Base-by-base conservation (phyloP, 306 rosid genomes). In the Corylus heterophylla region DNA sequence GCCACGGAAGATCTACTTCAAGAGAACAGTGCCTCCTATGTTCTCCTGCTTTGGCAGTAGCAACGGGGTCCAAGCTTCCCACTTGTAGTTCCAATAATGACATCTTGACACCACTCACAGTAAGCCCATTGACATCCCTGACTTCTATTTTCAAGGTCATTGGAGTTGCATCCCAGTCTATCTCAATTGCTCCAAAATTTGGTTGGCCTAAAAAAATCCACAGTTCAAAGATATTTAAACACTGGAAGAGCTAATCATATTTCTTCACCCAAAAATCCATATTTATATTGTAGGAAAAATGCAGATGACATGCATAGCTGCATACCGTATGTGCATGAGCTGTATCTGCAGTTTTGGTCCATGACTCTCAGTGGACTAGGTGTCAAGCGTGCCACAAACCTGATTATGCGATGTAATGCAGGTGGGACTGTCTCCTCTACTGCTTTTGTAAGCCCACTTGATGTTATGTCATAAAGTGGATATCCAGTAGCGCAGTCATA, bases 391-490 rank as follows among this genome's bases (percentile, higher is more conserved):
- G 92, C 92, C 52, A 85, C 54, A 71, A 89, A 89, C 81, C 92
- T 87, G 81, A 89, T 87, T 2, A 89, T 6, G 72, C 79, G 76
- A 75, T 52, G 92, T 61, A 91, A 77, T 73, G 84, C 84, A 54
- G 47, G 71, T n/a, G 94, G 91, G 54, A 89, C 79, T 50, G 74
- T 89, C 71, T 59, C 86, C 81, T 89, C 97, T 52, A 93, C 67
- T 42, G 97, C 90, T 82, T 89, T 96, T 78, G 96, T 93, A 66
- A 93, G 68, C 69, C 97, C 97, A 49, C 96, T 90, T 63, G 97
- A 82, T 80, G 97, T 93, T 79, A 90, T 69, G 73, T 90, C 97
- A 87, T 86, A 93, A 35, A 93, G 84, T 62, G 96, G 91, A 78
- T 90, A 93, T 84, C 83, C 89, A 77, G 86, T 44, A 22, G 89